A percentile compares a stretch with the other conserved stretches of the same genome.
phyloP scores from a whole-genome alignment of 2,329 filamentous ascomycete genomes.

The Monosporascus sp. region DNA sequence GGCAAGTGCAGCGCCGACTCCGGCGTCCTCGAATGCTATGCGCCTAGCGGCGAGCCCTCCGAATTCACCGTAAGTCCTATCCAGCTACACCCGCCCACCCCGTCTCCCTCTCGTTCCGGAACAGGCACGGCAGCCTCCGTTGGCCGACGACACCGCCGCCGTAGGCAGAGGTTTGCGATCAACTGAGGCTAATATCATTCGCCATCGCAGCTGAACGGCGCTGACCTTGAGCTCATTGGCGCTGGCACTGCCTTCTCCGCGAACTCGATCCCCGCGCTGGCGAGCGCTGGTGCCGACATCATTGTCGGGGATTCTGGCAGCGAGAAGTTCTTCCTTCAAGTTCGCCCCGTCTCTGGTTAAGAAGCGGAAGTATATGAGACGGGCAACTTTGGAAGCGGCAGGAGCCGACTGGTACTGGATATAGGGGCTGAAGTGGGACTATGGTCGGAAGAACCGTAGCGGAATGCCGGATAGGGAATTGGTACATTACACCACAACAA shows the following conservation, averaged over 20 bases:
- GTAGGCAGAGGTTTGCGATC: neutral
- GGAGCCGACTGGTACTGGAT: no score
- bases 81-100: no score
- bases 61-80: slow-evolving; percentile 1
- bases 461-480: no score
- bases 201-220: neutral
- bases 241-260: slow-evolving; percentile 4
- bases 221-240: slow-evolving; percentile 4
- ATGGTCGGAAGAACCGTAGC: no score
- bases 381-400: no score
- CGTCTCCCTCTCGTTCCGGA: no score
- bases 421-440: no score
- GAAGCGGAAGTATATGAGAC: neutral
- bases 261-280: neutral
- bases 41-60: neutral
- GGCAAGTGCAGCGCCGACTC: slow-evolving; percentile 4
- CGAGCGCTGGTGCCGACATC: slow-evolving; percentile 1
- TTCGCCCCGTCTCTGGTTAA: neutral
- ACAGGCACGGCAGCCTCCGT: neutral
- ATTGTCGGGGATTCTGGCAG: slow-evolving; percentile 3
- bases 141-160: neutral
- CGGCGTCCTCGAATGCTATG: slow-evolving; percentile 1
- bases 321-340: slow-evolving; percentile 5
- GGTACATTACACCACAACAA: no score
- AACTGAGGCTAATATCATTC: neutral